Conservation (phyloP, 768 basidiomycete genomes). For the Macrolepiota dolichaula region DNA sequence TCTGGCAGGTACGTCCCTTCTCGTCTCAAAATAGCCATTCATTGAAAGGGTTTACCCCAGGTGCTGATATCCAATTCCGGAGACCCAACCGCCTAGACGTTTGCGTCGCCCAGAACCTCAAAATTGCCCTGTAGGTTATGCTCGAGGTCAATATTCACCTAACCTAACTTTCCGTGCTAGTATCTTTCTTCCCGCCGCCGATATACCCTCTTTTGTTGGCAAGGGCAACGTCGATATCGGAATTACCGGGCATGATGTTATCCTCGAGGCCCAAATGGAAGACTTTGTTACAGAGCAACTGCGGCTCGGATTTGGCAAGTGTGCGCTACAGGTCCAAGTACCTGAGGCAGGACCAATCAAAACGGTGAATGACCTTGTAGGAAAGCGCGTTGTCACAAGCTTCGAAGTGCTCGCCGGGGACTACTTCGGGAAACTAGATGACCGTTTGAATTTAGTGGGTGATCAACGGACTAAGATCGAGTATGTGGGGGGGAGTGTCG, state of each 20-base stretch:
- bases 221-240: slow-evolving; percentile 96
- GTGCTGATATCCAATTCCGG: slow-evolving; percentile 94
- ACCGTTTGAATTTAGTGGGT: slow-evolving; percentile 43
- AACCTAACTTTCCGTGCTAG: slow-evolving; percentile 37
- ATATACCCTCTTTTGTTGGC: slow-evolving; percentile 98
- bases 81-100: slow-evolving; percentile 87
- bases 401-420: slow-evolving; percentile 85
- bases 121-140: slow-evolving; percentile 81
- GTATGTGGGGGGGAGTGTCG: slow-evolving; percentile 96
- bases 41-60: slow-evolving; percentile 30
- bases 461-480: slow-evolving; percentile 77
- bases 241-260: slow-evolving; percentile 97
- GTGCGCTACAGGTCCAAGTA: slow-evolving; percentile 85
- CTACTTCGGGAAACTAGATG: slow-evolving; percentile 72
- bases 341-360: slow-evolving; percentile 73
- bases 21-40: not conserved
- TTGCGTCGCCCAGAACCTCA: slow-evolving; percentile 89
- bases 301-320: slow-evolving; percentile 90
- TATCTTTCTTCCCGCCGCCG: slow-evolving; percentile 93
- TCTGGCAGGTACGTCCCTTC: slow-evolving; percentile 60
- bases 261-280: slow-evolving; percentile 86
- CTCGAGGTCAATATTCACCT: not conserved
- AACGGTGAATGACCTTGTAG: slow-evolving; percentile 75
- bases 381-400: slow-evolving; percentile 91
- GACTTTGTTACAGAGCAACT: slow-evolving; percentile 73